Evolutionary conservation across 306 rosid species (phyloP).

Genomic region (Abrus pulchellus): DNA sequence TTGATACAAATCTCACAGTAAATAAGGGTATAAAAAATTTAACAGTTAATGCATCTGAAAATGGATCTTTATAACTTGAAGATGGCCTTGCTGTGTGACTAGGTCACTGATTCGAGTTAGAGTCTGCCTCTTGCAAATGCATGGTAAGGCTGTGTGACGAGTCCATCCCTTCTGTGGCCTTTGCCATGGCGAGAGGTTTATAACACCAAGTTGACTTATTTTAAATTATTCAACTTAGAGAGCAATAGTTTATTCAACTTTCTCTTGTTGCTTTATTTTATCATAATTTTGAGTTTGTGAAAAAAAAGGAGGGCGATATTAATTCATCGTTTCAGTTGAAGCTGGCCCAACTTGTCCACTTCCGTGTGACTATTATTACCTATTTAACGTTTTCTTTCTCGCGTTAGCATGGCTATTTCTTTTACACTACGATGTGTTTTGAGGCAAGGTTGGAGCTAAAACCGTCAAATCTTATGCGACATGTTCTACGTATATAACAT

Average conservation of each 20-base stretch:
- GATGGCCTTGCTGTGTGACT: too few relatives aligned
- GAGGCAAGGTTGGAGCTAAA: background rate
- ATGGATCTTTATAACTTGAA: too few relatives aligned
- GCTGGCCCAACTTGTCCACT: constrained; percentile 14
- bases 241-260: constrained; percentile 19
- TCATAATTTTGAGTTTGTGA: constrained; percentile 28
- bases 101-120: too few relatives aligned
- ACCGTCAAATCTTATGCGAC: constrained; percentile 5
- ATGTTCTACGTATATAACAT: constrained; percentile 32
- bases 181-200: background rate
- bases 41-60: too few relatives aligned
- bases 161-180: background rate
- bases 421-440: constrained; percentile 20
- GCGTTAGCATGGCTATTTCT: background rate
- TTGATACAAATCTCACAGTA: too few relatives aligned
- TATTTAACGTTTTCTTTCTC: too few relatives aligned
- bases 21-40: too few relatives aligned
- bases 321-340: constrained; percentile 23
- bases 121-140: background rate
- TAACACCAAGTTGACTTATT: background rate
- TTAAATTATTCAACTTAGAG: background rate
- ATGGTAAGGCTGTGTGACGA: background rate
- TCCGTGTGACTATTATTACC: background rate
- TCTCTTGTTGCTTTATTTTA: constrained; percentile 38
- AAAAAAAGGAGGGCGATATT: constrained; percentile 1